Evolutionary conservation across 2,329 filamentous ascomycete species (phyloP), one percentile per base, ranked within the genome.

Genomic region (Corinectria fuckeliana): DNA sequence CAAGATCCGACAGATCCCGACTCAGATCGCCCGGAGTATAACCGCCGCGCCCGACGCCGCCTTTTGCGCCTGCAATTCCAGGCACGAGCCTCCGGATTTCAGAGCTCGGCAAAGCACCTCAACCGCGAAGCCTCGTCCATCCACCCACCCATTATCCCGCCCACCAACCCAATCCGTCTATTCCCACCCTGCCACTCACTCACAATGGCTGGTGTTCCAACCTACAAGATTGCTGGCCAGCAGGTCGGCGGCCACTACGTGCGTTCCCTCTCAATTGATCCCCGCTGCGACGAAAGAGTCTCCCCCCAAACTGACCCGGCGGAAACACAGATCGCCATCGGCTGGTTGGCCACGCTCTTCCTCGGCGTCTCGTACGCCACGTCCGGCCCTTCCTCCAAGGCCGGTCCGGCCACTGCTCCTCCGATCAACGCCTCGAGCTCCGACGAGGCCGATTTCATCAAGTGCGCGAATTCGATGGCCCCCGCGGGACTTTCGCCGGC

Each of bases 381-480:
- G 56, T 74, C 77, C 48, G 81, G 84, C 61, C 74, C 79, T 74
- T 80, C 80, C 72, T 80, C 79, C 65, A 76, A 76, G 65, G 67
- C 74, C 48, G 75, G 78, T 60, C 71, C 78, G 41, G 79, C 73
- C 45, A 78, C 80, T 59, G 74, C 81, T 49, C 85, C 85, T 63
- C 85, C 85, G 50, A 85, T 88, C 80, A 87, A 87, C 75, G 85
- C 85, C 60, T 81, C 83, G 51, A 85, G 80, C 77, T 80, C 84
- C 70, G 85, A 87, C 72, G 85, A 88, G 79, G 84, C 82, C 75
- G 83, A 87, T 74, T 88, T 88, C 77, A 86, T 88, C 80, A 85
- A 87, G 85, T 87, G 76, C 79, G 82, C 74, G 65, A 70, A 71
- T 71, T 72, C 67, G 49, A 42, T 42, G 3, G 42, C 42, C 62